A percentile compares a stretch with the other conserved stretches of the same genome.
These are phyloP conservation scores for Spirogloea muscicola DNA, from an alignment of 139 green algal species.

Conservation along the genomic window DNA sequence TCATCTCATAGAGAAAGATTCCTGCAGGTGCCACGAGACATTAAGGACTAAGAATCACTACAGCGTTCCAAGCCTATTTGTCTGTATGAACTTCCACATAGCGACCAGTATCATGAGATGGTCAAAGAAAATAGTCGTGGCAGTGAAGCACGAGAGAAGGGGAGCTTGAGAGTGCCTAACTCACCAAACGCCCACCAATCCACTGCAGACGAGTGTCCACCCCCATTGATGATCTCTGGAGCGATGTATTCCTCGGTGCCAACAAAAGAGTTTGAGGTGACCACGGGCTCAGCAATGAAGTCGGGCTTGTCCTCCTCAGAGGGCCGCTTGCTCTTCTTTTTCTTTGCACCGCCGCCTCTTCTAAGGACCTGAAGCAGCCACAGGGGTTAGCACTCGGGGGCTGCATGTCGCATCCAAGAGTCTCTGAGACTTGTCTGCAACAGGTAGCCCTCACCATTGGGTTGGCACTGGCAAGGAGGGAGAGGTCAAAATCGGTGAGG, in stretches of 20 bases:
- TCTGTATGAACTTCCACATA: not conserved
- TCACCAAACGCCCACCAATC: constrained; percentile 52
- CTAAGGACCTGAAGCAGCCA: no score
- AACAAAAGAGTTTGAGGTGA: constrained; percentile 86
- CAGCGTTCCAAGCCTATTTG: no score
- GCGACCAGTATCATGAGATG: not conserved
- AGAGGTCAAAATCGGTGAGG: constrained; percentile 97
- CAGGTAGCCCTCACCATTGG: constrained; percentile 24
- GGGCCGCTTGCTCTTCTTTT: constrained; percentile 2
- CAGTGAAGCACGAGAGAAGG: not conserved
- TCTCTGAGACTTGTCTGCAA: no score
- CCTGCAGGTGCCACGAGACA: constrained; percentile 28
- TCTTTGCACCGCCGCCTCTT: no score
- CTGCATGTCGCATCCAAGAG: no score
- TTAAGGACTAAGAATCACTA: not conserved
- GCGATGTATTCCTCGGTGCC: constrained; percentile 82
- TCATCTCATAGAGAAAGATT: constrained; percentile 94
- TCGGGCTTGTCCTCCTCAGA: not conserved
- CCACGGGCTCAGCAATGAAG: constrained; percentile 67
- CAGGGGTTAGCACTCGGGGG: no score
- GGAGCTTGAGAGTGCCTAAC: not conserved
- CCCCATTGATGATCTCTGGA: constrained; percentile 65
- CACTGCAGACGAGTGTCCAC: constrained; percentile 64
- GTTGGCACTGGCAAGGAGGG: constrained; percentile 16
- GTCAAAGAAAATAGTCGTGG: not conserved